phyloP scores from a whole-genome alignment of 2,329 filamentous ascomycete species.

The Eutypa lata region DNA sequence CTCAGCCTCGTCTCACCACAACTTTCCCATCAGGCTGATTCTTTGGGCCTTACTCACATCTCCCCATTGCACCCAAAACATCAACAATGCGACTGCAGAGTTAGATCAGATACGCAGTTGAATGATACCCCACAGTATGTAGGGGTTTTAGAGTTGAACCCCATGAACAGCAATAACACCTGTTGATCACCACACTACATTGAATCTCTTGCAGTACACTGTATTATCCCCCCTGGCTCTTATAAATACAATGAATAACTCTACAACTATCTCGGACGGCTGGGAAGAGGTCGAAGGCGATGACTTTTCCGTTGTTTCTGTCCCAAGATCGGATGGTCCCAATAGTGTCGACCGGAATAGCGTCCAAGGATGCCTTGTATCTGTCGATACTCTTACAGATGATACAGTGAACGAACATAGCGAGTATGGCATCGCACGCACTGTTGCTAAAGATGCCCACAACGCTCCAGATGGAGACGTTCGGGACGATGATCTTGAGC shows the following conservation, averaged over 20 bases:
- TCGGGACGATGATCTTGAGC: background rate
- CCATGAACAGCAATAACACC: too few relatives aligned
- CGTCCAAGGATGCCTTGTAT: background rate
- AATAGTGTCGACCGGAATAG: background rate
- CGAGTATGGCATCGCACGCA: background rate
- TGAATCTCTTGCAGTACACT: too few relatives aligned
- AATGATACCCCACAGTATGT: too few relatives aligned
- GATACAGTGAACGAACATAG: background rate
- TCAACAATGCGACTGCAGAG: too few relatives aligned
- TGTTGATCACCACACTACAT: too few relatives aligned
- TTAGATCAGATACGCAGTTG: too few relatives aligned
- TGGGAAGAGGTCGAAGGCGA: constrained; percentile 26
- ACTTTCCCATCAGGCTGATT: too few relatives aligned
- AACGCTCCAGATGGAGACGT: background rate
- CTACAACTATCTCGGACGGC: constrained; percentile 15
- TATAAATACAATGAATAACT: constrained; percentile 7
- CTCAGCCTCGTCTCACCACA: too few relatives aligned
- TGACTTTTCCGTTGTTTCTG: constrained; percentile 22
- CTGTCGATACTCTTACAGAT: background rate
- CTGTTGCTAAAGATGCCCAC: background rate
- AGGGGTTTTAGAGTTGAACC: too few relatives aligned
- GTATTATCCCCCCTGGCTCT: background rate
- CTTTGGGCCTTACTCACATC: too few relatives aligned
- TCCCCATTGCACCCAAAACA: too few relatives aligned
- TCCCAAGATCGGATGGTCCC: constrained; percentile 18